Conservation (phyloP, 2,329 filamentous ascomycete species). For the Aspergillus tanneri region DNA sequence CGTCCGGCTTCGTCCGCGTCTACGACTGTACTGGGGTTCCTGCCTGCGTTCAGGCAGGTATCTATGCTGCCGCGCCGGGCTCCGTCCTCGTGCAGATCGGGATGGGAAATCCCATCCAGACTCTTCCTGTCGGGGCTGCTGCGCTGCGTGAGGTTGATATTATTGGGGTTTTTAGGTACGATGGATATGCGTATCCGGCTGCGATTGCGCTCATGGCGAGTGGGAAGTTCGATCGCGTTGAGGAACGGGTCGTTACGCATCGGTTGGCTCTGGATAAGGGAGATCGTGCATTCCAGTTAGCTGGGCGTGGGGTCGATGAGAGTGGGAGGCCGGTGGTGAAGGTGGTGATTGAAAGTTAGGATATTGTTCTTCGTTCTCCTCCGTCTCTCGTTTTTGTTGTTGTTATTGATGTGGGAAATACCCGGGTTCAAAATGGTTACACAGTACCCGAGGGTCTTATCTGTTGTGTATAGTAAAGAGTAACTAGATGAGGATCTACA, state of each 20-base stretch:
- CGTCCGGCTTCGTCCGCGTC: conserved; percentile 42
- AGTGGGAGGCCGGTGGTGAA: conserved; percentile 55
- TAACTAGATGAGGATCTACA: neutral
- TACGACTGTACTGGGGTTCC: conserved; percentile 50
- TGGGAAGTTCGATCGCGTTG: conserved; percentile 50
- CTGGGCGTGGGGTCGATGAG: conserved; percentile 52
- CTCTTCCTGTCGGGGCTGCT: conserved; percentile 54
- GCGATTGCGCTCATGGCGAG: conserved; percentile 54
- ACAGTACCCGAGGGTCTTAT: too few relatives aligned
- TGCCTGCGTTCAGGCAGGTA: conserved; percentile 46
- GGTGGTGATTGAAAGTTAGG: conserved; percentile 46
- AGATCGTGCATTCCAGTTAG: conserved; percentile 53
- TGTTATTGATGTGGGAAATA: neutral
- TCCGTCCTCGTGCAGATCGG: conserved; percentile 56
- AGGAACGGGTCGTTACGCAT: conserved; percentile 56
- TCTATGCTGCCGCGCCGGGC: conserved; percentile 48
- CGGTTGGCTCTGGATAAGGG: conserved; percentile 49
- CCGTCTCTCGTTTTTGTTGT: too few relatives aligned
- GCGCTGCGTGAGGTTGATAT: conserved; percentile 57
- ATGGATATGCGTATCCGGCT: conserved; percentile 53
- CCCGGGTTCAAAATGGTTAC: too few relatives aligned
- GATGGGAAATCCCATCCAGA: conserved; percentile 58
- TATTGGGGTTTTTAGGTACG: conserved; percentile 58
- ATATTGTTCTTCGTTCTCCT: neutral
- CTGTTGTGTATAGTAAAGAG: neutral